Evolutionary conservation across 176 grass and related monocot species (phyloP).

Genomic region (Avena insularis): DNA sequence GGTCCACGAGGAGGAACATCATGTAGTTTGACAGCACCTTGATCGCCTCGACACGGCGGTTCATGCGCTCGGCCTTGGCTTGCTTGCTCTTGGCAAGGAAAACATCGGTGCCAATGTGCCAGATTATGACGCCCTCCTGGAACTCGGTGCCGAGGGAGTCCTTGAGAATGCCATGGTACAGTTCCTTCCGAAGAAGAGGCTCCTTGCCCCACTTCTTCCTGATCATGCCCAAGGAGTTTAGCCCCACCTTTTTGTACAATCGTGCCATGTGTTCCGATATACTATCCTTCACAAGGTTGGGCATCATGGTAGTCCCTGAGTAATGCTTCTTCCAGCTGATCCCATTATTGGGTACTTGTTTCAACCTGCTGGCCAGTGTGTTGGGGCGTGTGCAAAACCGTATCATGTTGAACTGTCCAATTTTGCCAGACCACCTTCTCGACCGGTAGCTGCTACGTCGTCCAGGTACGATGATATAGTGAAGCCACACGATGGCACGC

Average conservation of each 20-base stretch:
- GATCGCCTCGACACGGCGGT: neutral
- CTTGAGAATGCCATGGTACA: neutral
- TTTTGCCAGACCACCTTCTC: neutral
- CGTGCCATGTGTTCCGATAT: too few species aligned
- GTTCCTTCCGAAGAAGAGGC: rapidly evolving
- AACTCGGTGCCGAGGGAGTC: neutral
- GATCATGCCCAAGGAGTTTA: neutral
- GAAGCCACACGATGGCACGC: neutral
- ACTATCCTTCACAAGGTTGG: too few species aligned
- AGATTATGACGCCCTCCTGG: constrained; percentile 44
- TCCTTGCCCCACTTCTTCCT: neutral
- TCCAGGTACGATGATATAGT: neutral
- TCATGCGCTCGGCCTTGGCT: neutral
- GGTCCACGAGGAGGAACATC: neutral
- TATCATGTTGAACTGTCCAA: constrained; percentile 2
- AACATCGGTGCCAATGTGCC: constrained; percentile 32
- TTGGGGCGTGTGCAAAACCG: neutral
- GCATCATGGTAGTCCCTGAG: neutral
- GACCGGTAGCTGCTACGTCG: neutral
- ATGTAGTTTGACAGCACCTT: constrained; percentile 34
- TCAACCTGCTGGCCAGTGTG: neutral
- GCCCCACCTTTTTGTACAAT: too few species aligned
- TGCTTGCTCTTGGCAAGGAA: neutral
- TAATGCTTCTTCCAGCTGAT: neutral
- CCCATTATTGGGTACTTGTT: too few species aligned